A percentile compares a stretch with the other conserved stretches of the same genome.
Conservation (phyloP, 768 basidiomycete genomes). For the Russula sp. region DNA sequence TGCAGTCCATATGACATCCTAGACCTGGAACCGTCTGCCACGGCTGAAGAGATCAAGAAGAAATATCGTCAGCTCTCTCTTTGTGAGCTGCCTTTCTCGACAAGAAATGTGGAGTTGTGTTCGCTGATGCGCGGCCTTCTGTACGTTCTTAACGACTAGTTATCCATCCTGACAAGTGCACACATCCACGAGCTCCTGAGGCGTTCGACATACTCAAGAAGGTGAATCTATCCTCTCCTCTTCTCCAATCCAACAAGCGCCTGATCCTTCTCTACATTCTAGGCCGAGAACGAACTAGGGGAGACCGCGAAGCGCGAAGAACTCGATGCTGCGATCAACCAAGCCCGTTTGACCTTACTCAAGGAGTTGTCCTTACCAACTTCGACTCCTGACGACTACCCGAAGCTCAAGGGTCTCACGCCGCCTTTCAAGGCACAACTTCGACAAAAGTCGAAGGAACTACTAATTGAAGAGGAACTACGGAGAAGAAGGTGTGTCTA, state of each 20-base stretch:
- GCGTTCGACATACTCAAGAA: conserved; percentile 94
- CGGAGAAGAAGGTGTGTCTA: conserved; percentile 66
- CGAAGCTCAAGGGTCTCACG: conserved; percentile 42
- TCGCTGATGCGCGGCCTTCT: conserved; percentile 18
- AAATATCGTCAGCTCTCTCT: conserved; percentile 80
- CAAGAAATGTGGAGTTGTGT: conserved; percentile 8
- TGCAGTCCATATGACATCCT: conserved; percentile 89
- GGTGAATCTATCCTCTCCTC: conserved; percentile 34
- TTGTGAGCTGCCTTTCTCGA: conserved; percentile 42
- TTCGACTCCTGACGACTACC: conserved; percentile 52
- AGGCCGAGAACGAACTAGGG: conserved; percentile 82
- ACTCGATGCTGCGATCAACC: conserved; percentile 68
- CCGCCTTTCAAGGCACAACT: conserved; percentile 66
- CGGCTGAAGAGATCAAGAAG: conserved; percentile 82
- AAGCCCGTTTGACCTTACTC: conserved; percentile 64
- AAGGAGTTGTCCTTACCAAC: conserved; percentile 54
- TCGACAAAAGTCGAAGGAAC: conserved; percentile 66
- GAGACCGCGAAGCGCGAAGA: conserved; percentile 76
- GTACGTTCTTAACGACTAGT: conserved; percentile 53
- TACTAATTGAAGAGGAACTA: conserved; percentile 87
- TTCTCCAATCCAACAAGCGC: neutral
- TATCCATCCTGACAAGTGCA: conserved; percentile 97
- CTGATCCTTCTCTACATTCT: neutral
- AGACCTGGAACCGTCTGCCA: conserved; percentile 63
- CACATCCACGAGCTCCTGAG: conserved; percentile 81